Evolutionary conservation across 768 basidiomycete species (phyloP).

Genomic region (Phanerodontia chrysosporium): DNA sequence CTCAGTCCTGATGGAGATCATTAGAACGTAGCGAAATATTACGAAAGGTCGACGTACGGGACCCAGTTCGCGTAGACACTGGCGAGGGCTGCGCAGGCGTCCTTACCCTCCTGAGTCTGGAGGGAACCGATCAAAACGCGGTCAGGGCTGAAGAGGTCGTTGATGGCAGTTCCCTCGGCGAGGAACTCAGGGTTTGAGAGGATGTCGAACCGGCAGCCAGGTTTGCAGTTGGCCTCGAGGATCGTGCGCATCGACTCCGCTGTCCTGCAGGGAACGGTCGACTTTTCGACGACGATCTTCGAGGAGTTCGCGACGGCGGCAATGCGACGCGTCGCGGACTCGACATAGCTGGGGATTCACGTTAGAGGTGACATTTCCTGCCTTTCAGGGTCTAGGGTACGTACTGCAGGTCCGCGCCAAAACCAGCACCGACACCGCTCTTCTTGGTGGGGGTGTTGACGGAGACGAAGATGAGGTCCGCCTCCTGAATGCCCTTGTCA

Average conservation of each 20-base stretch:
- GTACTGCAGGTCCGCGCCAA: slow-evolving; percentile 97
- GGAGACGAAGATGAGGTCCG: slow-evolving; percentile 96
- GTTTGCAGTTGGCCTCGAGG: slow-evolving; percentile 95
- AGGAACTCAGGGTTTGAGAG: slow-evolving; percentile 99
- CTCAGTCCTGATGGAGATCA: slow-evolving; percentile 43
- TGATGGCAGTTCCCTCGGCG: slow-evolving; percentile 95
- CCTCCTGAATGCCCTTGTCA: slow-evolving; percentile 87
- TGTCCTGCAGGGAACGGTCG: slow-evolving; percentile 97
- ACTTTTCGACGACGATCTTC: slow-evolving; percentile 99
- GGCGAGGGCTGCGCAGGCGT: slow-evolving; percentile 71
- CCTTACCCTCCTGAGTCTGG: slow-evolving; percentile 79
- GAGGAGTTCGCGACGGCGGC: slow-evolving; percentile 84
- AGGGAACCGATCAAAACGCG: slow-evolving; percentile 97
- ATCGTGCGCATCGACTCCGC: slow-evolving; percentile 99
- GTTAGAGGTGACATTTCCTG: slow-evolving; percentile 9
- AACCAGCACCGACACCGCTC: slow-evolving; percentile 94
- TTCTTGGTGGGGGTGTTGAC: slow-evolving; percentile 99
- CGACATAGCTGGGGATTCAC: slow-evolving; percentile 77
- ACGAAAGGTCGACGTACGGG: slow-evolving; percentile 50
- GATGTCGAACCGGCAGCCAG: slow-evolving; percentile 90
- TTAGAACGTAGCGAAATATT: not conserved
- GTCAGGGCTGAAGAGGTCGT: slow-evolving; percentile 85
- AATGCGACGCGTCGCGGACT: slow-evolving; percentile 93
- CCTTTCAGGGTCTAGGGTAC: slow-evolving; percentile 27
- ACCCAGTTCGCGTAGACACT: slow-evolving; percentile 97